These are phyloP conservation scores for Arthrobotrys musiformis DNA, from an alignment of 2,329 filamentous ascomycete genomes.

Conservation along the genomic window DNA sequence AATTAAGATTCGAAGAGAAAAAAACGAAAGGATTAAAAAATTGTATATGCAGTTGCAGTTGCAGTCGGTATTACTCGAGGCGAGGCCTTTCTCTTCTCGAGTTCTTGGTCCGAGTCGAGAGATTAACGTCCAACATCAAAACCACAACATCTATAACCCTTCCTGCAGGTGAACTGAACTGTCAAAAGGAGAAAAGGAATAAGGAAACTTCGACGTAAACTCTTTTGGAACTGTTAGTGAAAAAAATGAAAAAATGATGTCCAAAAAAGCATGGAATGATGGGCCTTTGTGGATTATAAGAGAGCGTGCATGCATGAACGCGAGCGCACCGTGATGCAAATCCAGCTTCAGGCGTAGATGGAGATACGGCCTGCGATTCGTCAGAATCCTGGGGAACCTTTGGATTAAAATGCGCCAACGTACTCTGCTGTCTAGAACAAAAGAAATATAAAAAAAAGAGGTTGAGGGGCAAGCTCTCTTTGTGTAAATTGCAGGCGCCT, in stretches of 20 bases:
- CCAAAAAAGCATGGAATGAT: conserved; percentile 39
- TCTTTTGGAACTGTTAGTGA: conserved; percentile 30
- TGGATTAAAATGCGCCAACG: conserved; percentile 32
- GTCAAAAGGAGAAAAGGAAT: conserved; percentile 37
- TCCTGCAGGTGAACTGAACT: conserved; percentile 42
- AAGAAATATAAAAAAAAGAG: conserved; percentile 23
- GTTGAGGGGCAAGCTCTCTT: conserved; percentile 16
- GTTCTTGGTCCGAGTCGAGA: conserved; percentile 27
- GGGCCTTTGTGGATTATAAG: conserved; percentile 50
- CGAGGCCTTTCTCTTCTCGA: conserved; percentile 28
- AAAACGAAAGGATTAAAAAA: conserved; percentile 26
- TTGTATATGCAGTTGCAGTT: conserved; percentile 31
- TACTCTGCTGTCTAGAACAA: conserved; percentile 15
- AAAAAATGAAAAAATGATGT: conserved; percentile 39
- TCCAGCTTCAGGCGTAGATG: conserved; percentile 36
- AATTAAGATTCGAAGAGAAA: conserved; percentile 22
- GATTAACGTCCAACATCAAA: conserved; percentile 42
- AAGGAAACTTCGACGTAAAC: conserved; percentile 46
- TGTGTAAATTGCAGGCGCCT: conserved; percentile 53
- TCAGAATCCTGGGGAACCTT: conserved; percentile 35
- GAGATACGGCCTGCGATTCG: conserved; percentile 42
- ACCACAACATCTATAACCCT: conserved; percentile 41
- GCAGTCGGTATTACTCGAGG: conserved; percentile 19
- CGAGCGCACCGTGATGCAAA: conserved; percentile 48
- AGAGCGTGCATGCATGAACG: conserved; percentile 34